Base-by-base conservation (phyloP, 116 monocot genomes). In the Posidonia oceanica region DNA sequence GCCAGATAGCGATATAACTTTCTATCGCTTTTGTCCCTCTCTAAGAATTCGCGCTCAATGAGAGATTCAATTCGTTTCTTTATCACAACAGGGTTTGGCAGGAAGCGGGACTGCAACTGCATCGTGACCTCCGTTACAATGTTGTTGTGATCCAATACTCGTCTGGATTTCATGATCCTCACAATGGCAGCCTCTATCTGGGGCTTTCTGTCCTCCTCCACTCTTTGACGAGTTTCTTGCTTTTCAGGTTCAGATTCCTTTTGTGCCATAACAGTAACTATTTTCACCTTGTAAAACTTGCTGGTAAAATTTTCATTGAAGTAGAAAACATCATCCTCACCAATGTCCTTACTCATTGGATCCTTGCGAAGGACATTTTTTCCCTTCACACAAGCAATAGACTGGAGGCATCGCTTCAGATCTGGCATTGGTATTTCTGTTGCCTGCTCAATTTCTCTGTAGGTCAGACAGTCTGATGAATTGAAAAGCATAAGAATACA, bases 101-200 rank as follows among this genome's bases (percentile, higher is more conserved):
- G 57, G 78, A 93, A 93, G 17, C 93, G 79, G 0, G 89, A 72
- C 44, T 93, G 88, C 72, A 93, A 71, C 75, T 93, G 93, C 69
- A 83, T 86, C 1, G 93, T 93, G 15, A 93, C 93, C 76, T 93
- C 93, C 0, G 89, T 60, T 2, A 93, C 93, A 16, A 93, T 86
- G 69, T 86, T 88, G 73, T 93, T 93, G 71, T 93, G 93, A 72
- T 93, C 93, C 73, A 93, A 75, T 18, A 93, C 93, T 39, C 86
- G 70, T 39, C 93, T 69, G 0, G 93, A 84, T 60, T 93, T 93
- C 93, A 93, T 93, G 66, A 93, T 89, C 69, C 93, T 77, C 63
- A 93, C 93, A 41, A 93, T 89, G 22, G 93, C 93, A 16, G 93
- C 88, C 66, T 93, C 93, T n/a, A 93, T 88, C 72, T 93, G 93